phyloP scores from a whole-genome alignment of 768 basidiomycete genomes.

The button mushroom (Agaricus bisporus) region DNA sequence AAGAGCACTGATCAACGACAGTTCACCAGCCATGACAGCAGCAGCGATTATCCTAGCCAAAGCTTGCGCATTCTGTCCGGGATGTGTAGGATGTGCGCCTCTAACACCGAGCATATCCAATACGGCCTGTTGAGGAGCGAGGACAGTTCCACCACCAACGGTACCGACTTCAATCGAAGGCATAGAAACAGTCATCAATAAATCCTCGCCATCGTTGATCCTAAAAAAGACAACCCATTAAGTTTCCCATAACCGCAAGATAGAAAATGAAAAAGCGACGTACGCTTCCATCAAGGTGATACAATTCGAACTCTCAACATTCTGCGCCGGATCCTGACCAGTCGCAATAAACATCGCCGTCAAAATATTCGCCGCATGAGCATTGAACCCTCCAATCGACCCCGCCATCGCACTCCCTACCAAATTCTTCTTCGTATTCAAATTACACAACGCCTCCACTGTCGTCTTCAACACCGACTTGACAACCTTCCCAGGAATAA shows the following conservation, averaged over 20 bases:
- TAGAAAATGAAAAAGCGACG: conserved; percentile 29
- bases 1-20: conserved; percentile 85
- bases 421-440: conserved; percentile 97
- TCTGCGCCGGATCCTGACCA: conserved; percentile 98
- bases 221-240: conserved; percentile 29
- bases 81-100: conserved; percentile 81
- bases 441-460: conserved; percentile 78
- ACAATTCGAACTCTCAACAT: conserved; percentile 97
- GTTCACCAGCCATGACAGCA: conserved; percentile 96
- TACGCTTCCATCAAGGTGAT: conserved; percentile 99
- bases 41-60: conserved; percentile 89
- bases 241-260: neutral
- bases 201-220: conserved; percentile 82
- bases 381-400: conserved; percentile 96
- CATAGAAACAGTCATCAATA: conserved; percentile 93
- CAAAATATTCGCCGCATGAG: conserved; percentile 95
- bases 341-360: conserved; percentile 95
- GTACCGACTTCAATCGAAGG: conserved; percentile 99
- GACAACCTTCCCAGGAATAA: conserved; percentile 85
- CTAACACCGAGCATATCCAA: conserved; percentile 91
- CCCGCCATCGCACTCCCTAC: conserved; percentile 98
- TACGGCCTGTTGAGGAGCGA: conserved; percentile 84
- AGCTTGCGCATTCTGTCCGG: conserved; percentile 84
- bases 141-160: conserved; percentile 92
- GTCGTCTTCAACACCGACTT: conserved; percentile 93